phyloP scores from a whole-genome alignment of 192 early-diverging fungal genomes.

The Jimgerdemannia flammicorona region DNA sequence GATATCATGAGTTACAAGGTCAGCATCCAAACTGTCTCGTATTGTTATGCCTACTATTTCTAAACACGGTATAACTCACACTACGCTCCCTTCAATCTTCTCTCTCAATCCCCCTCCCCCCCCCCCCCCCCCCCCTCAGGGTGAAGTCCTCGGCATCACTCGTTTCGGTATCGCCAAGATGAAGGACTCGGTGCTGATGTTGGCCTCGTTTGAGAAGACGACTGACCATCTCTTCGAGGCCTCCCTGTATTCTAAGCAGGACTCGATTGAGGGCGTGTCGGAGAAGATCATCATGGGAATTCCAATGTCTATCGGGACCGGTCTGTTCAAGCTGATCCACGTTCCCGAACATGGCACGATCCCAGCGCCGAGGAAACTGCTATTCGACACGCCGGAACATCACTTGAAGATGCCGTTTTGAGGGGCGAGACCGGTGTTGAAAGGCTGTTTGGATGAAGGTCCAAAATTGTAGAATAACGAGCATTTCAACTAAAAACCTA shows the following conservation, averaged over 20 bases:
- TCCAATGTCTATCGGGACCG: constrained; percentile 95
- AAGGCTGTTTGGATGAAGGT: background rate
- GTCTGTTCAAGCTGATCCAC: constrained; percentile 90
- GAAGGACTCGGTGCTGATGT: constrained; percentile 98
- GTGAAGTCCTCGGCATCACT: constrained; percentile 97
- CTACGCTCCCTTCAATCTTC: no score
- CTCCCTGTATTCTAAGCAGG: constrained; percentile 90
- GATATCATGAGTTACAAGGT: constrained; percentile 98
- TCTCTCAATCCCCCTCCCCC: no score
- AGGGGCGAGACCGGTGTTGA: background rate
- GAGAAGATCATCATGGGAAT: constrained; percentile 99
- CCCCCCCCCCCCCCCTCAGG: no score
- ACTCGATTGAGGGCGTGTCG: constrained; percentile 92
- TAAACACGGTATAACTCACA: background rate
- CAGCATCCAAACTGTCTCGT: background rate
- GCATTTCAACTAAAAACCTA: background rate
- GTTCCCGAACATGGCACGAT: constrained; percentile 55
- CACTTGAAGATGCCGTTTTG: constrained; percentile 18
- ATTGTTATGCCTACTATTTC: constrained; percentile 5
- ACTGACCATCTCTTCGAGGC: constrained; percentile 99
- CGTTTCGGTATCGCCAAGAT: constrained; percentile 99
- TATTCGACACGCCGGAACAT: constrained; percentile 58
- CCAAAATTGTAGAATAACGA: background rate
- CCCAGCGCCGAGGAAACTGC: constrained; percentile 49
- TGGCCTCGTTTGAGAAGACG: constrained; percentile 99